Evolutionary conservation across 2,329 filamentous ascomycete genomes (phyloP).

Genomic region (Beauveria rudraprayagi): DNA sequence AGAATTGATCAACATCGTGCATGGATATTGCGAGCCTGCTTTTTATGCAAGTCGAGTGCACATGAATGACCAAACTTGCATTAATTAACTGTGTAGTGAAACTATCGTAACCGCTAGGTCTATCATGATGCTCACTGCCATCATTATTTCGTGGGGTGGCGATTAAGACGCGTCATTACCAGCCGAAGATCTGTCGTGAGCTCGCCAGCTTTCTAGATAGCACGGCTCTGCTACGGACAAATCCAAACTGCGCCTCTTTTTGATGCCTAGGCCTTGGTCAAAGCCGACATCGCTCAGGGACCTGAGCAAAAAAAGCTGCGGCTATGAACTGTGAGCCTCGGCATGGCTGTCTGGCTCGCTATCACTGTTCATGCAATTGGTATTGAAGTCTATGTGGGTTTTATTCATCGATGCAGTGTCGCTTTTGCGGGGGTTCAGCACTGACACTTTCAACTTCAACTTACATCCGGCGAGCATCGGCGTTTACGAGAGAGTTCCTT

Average conservation of each 20-base stretch:
- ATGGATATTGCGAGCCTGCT: constrained; percentile 51
- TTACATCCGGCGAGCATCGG: constrained; percentile 46
- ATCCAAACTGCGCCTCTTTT: constrained; percentile 36
- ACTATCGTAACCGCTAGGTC: constrained; percentile 42
- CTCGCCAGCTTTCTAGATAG: constrained; percentile 29
- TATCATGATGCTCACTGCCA: constrained; percentile 33
- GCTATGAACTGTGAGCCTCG: constrained; percentile 38
- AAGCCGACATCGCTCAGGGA: constrained; percentile 23
- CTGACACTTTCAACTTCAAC: constrained; percentile 28
- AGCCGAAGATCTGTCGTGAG: constrained; percentile 35
- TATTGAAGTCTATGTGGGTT: constrained; percentile 38
- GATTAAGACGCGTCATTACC: constrained; percentile 16
- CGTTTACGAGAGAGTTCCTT: constrained; percentile 46
- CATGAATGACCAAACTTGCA: no score
- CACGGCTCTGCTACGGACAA: constrained; percentile 21
- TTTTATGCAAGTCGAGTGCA: constrained; percentile 25
- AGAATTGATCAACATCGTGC: constrained; percentile 54
- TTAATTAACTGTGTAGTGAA: constrained; percentile 25
- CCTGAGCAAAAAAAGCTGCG: constrained; percentile 27
- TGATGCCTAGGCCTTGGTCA: constrained; percentile 24
- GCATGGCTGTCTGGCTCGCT: constrained; percentile 42
- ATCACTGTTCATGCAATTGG: constrained; percentile 40
- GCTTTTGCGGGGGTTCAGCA: neutral
- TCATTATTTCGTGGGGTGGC: constrained; percentile 24
- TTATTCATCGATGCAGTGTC: no score